Percentiles rank a stretch among this genome's conserved stretches.
Evolutionary conservation across 805 yeast genomes (phyloP).

Genomic region (Saccharomycopsis sp.): DNA sequence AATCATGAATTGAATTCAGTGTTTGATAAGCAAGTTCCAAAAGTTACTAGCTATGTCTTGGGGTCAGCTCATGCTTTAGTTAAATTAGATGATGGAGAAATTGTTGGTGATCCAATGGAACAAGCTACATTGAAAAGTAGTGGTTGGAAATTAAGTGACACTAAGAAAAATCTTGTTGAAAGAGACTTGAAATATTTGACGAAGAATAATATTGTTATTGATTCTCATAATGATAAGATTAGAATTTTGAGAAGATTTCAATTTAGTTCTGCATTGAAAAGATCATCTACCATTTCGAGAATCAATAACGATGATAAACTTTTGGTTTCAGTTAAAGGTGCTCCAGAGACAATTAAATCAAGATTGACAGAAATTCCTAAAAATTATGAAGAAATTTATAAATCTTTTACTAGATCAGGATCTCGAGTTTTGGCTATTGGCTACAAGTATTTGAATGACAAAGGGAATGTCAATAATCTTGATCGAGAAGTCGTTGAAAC

Average conservation of each 20-base stretch:
- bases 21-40: constrained; percentile 52
- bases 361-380: constrained; percentile 70
- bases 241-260: constrained; percentile 89
- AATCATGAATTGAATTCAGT: constrained; percentile 49
- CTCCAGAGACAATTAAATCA: constrained; percentile 87
- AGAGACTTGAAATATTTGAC: constrained; percentile 29
- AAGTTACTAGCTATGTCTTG: constrained; percentile 59
- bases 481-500: constrained; percentile 74
- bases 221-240: constrained; percentile 37
- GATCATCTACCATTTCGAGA: constrained; percentile 82
- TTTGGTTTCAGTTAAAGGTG: constrained; percentile 90
- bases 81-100: constrained; percentile 88
- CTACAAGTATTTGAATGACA: constrained; percentile 57
- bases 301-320: constrained; percentile 43
- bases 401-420: constrained; percentile 89
- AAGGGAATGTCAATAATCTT: constrained; percentile 47
- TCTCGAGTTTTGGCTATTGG: constrained; percentile 96
- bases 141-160: constrained; percentile 70
- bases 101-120: constrained; percentile 99
- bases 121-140: constrained; percentile 88
- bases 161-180: constrained; percentile 55
- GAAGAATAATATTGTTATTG: constrained; percentile 24
- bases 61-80: constrained; percentile 98
- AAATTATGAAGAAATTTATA: constrained; percentile 76
- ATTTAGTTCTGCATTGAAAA: constrained; percentile 90